Base-by-base conservation (phyloP, 768 basidiomycete species). In the Lactifluus subvellereus region DNA sequence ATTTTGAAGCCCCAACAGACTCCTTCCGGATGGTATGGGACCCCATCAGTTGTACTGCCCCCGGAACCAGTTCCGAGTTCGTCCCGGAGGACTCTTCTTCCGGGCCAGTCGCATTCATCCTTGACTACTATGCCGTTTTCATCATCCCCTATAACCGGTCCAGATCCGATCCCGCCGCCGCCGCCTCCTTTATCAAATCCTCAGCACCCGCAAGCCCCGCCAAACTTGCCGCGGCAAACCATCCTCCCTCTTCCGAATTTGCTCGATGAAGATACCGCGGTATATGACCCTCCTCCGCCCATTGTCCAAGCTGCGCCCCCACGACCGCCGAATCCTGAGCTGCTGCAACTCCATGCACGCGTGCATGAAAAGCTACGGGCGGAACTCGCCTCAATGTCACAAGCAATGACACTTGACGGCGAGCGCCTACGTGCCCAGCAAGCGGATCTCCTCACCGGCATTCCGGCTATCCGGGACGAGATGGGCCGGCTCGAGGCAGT, bases 401-500 rank as follows among this genome's bases (percentile, higher is more conserved):
- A 86, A 68, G 81, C 83, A 52, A 75, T 89, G 70, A 74, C 78
- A 57, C 74, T 83, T 62, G 88, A 91, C 72, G 78, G 84, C 56
- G 87, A 91, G 72, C 82, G 88, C 51, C 78, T 97, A 59, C 85
- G 88, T 48, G 84, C 88, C 49, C 85, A 94, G 67, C 89, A 92
- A 70, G 75, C 83, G 45, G 94, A 98, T 77, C 84, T 98, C 67
- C 82, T 89, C 52, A 82, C 87, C 62, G 97, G 95, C 4, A 89
- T 89, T 73, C 94, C 96, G 49, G 96, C 96, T 10, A 91, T 99
- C 66, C 84, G 86, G 57, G 97, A 99, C 76, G 97, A 99, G 77
- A 96, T 94, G 91, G 90, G 86, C 3, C 82, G 97, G 16, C 79
- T 99, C 43, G 89, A 91, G 76, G 96, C 95, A 22, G 97, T 99